Evolutionary conservation across 129 eudicot genomes (phyloP), one percentile per base, ranked within the genome.

Genomic region (Saposhnikovia divaricata): DNA sequence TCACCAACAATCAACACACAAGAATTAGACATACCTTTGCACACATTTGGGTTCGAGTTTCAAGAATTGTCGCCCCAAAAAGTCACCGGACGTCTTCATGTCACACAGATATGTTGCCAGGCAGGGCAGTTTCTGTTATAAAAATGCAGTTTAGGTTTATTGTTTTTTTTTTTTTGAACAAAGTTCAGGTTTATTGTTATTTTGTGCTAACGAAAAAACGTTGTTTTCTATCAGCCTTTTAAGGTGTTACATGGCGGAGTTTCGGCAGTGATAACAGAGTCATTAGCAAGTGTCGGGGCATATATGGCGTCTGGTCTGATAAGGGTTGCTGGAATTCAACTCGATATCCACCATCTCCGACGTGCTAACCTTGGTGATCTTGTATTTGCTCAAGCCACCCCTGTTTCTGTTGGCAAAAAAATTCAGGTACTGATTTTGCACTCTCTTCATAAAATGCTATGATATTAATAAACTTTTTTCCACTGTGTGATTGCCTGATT

Each of bases 221-320:
- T 46, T 46, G 11, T 44, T 45, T 45, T 31, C 34, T 31, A 8
- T 72, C 43, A 81, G 97, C 96, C 97, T 7, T 93, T 93, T 80
- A 88, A 90, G 90, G 93, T 89, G 86, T 85, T 93, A 78, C 97
- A 91, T 76, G 98, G 98, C 38, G 98, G 98, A 14, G 98, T 91
- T 1, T 93, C 93, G 14, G 97, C 97, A 18, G 51, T 93, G 61
- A 91, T 91, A 66, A 85, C 97, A 2, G 98, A 93, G 87, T 88
- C 85, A 9, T 61, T 93, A 40, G 97, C 96, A 42, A 93, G 98
- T 84, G 85, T 90, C 50, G 98, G 98, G 13, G 98, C 98, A 7
- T 87, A 91, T 44, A 80, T 91, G 27, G 97, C 97, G 7, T 87
- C 93, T 0, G 98, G 97, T 23, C 84, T 90, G 87, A 79, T 85